Evolutionary conservation across 345 rosid genomes (phyloP).

Genomic region (Pugionium dolabratum): DNA sequence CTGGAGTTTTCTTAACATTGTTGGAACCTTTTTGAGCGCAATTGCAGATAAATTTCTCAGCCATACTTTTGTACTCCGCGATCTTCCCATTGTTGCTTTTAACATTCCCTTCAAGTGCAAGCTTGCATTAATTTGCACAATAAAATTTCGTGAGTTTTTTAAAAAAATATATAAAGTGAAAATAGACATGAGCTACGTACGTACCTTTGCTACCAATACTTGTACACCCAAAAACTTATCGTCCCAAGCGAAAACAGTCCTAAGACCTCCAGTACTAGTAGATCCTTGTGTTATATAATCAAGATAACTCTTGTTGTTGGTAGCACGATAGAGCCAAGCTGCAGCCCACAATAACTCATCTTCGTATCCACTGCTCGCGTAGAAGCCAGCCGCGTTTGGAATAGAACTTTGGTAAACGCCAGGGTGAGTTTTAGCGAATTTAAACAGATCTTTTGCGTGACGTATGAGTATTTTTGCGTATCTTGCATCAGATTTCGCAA

Average conservation of each 20-base stretch:
- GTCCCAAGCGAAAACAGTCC: conserved; percentile 84
- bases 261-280: conserved; percentile 52
- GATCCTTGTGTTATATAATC: conserved; percentile 68
- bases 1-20: conserved; percentile 42
- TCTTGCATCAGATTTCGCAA: conserved; percentile 27
- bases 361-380: conserved; percentile 51
- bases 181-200: not conserved
- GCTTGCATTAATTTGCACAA: conserved; percentile 46
- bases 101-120: conserved; percentile 56
- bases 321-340: conserved; percentile 90
- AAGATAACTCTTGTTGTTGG: conserved; percentile 65
- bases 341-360: conserved; percentile 97
- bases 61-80: conserved; percentile 79
- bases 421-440: conserved; percentile 40
- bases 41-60: conserved; percentile 87
- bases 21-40: conserved; percentile 74
- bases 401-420: conserved; percentile 47
- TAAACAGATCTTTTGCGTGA: conserved; percentile 58
- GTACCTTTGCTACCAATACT: conserved; percentile 84
- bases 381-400: conserved; percentile 41
- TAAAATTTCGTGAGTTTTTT: not conserved
- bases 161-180: not conserved
- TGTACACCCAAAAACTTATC: conserved; percentile 89
- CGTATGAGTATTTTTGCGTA: conserved; percentile 49
- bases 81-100: conserved; percentile 31